Base-by-base conservation (phyloP, 2,329 filamentous ascomycete species). In the Hyphodiscus sp. region DNA sequence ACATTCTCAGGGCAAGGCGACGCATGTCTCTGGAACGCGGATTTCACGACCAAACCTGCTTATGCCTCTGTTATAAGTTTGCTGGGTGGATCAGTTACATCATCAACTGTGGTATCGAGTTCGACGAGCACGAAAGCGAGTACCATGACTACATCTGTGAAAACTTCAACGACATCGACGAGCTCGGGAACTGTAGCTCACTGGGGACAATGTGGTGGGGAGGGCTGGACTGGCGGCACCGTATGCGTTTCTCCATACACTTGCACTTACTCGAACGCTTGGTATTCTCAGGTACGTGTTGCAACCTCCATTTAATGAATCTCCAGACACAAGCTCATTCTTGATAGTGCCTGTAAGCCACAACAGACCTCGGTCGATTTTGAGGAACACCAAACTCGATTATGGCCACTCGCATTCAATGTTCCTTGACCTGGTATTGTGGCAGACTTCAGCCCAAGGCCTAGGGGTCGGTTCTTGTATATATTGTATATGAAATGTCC, bases 31-130 rank as follows among this genome's bases (percentile, higher is more conserved):
- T 76, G 73, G 70, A 72, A 73, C 52, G 65, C 70, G 8, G 68
- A 73, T 59, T 71, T 73, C 47, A 65, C 63, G 29, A 69, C 68
- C 54, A 73, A 77, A 57, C 73, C 74, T 0, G 74, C 74, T 2
- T 76, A 76, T 55, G 56, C 66, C 13, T 67, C 68, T 15, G 63
- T 70, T 5, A 58, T 71, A 11, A 63, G 63, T 53, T 70, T 66
- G 6, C 54, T 73, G 45, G 50, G 58, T 1, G 56, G 59, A 6
- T 50, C 52, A 1, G 50, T 45, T 1, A 41, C 48, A 41, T 48
- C 47, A 3, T 49, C 45, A 1, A 55, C 52, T 13, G 48, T 51
- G 9, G 30, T 44, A 29, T 42, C 52, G 10, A 49, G 26, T 9
- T 47, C 53, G 2, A 19, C 38, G 29, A 23, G 45, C 2, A 33